These are phyloP conservation scores for Candida hungchunana DNA, from an alignment of 805 yeast species.

Conservation along the genomic window DNA sequence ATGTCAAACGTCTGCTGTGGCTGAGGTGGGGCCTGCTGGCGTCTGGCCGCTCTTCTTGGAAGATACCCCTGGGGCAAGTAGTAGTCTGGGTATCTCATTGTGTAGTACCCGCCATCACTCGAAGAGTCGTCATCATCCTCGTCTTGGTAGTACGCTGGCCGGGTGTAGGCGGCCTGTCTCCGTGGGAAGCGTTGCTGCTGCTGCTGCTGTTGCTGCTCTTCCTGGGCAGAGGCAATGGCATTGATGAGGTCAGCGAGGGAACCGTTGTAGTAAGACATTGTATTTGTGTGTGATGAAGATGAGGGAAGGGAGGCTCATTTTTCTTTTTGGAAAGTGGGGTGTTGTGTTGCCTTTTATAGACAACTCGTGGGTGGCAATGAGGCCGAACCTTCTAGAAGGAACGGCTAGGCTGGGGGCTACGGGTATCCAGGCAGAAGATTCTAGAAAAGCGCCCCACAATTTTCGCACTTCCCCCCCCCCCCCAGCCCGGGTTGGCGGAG, in stretches of 20 bases:
- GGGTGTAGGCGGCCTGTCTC: slow-evolving; percentile 9
- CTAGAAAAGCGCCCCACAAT: too few relatives aligned
- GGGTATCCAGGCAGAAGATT: neutral
- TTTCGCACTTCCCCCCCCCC: too few relatives aligned
- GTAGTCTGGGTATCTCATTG: slow-evolving; percentile 16
- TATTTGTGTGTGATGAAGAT: neutral
- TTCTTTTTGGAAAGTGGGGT: neutral
- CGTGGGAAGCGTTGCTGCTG: slow-evolving; percentile 12
- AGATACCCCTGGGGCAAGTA: slow-evolving; percentile 12
- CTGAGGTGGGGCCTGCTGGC: slow-evolving; percentile 7
- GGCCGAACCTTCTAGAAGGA: neutral
- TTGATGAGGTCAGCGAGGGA: slow-evolving; percentile 22
- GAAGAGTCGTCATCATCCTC: slow-evolving; percentile 20
- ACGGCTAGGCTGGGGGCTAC: neutral
- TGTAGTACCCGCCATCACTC: slow-evolving; percentile 17
- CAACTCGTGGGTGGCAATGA: neutral
- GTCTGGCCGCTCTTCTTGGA: slow-evolving; percentile 9
- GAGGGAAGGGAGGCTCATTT: too few relatives aligned
- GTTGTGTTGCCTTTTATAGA: neutral
- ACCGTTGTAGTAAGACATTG: slow-evolving; percentile 18
- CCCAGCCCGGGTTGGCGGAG: too few relatives aligned
- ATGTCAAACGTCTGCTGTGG: slow-evolving; percentile 7
- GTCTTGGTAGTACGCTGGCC: slow-evolving; percentile 7
- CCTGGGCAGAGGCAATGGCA: slow-evolving; percentile 15
- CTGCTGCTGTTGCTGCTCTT: slow-evolving; percentile 9